Percentiles rank a stretch among this genome's conserved stretches.
Conservation (phyloP, 2,329 filamentous ascomycete genomes). For the Phialemoniopsis sp. region DNA sequence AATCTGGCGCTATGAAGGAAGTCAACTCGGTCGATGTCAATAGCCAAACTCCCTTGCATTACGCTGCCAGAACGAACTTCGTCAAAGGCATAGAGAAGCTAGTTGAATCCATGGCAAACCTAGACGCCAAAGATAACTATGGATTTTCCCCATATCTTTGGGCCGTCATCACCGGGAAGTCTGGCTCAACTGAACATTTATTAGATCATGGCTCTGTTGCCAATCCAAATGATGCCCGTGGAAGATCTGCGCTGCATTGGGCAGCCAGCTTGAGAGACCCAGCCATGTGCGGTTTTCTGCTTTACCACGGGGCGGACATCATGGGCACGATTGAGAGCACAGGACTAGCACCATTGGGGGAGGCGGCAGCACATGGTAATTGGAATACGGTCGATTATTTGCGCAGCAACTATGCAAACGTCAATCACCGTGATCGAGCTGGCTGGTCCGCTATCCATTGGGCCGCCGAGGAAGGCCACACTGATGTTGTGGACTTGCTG, state of each 20-base stretch:
- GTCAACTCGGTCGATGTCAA: not conserved
- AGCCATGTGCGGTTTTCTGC: conserved; percentile 8
- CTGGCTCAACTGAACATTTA: conserved; percentile 5
- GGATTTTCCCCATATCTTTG: conserved; percentile 17
- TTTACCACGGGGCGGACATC: conserved; percentile 1
- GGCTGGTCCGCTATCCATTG: conserved; percentile 12
- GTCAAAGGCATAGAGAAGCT: conserved; percentile 10
- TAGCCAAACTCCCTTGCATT: conserved; percentile 11
- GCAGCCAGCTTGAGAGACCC: conserved; percentile 11
- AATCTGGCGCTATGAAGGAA: not conserved
- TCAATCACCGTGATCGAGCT: conserved; percentile 13
- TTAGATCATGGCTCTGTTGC: conserved; percentile 7
- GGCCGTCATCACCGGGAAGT: conserved; percentile 16
- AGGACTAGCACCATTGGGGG: not conserved
- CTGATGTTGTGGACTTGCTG: conserved; percentile 14
- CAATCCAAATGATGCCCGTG: conserved; percentile 12
- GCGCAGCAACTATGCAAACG: conserved; percentile 1
- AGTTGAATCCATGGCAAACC: conserved; percentile 11
- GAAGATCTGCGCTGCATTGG: conserved; percentile 15
- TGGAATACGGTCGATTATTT: not conserved
- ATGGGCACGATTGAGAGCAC: not conserved
- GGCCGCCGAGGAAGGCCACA: conserved; percentile 14
- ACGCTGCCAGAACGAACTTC: conserved; percentile 15
- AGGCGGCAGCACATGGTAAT: not conserved
- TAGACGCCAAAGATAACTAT: conserved; percentile 11